These are phyloP conservation scores for Alternaria postmessia DNA, from an alignment of 2,329 filamentous ascomycete species.

Conservation along the genomic window DNA sequence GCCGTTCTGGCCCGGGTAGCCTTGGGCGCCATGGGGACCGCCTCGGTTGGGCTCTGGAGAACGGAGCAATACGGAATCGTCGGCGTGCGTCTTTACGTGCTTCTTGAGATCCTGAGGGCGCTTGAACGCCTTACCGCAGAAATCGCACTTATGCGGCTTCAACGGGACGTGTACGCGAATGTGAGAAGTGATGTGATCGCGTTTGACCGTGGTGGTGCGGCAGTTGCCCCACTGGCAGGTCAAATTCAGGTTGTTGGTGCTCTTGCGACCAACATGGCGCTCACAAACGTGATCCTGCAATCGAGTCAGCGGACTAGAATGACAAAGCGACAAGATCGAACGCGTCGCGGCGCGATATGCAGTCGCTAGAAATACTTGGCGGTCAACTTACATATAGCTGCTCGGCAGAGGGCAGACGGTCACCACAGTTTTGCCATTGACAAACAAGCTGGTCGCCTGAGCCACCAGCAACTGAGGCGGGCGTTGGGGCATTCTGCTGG, in stretches of 20 bases:
- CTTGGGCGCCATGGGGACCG: conserved; percentile 46
- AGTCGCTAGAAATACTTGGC: not conserved
- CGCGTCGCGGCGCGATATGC: not conserved
- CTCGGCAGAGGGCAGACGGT: conserved; percentile 66
- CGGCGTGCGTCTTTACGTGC: conserved; percentile 98
- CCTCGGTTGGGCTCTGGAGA: conserved; percentile 67
- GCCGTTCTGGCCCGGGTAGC: conserved; percentile 47
- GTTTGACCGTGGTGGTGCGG: conserved; percentile 96
- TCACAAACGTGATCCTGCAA: conserved; percentile 94
- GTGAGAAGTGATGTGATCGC: conserved; percentile 98
- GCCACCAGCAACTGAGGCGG: conserved; percentile 39
- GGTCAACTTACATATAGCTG: conserved; percentile 65
- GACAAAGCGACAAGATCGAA: not conserved
- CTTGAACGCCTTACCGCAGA: conserved; percentile 99
- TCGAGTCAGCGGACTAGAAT: conserved; percentile 18
- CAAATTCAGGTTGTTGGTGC: conserved; percentile 97
- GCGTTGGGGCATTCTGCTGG: conserved; percentile 44
- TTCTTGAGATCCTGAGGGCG: conserved; percentile 98
- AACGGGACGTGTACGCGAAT: conserved; percentile 98
- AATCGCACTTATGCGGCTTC: conserved; percentile 99
- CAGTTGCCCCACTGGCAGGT: conserved; percentile 98
- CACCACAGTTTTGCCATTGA: conserved; percentile 70
- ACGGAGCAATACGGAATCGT: conserved; percentile 81
- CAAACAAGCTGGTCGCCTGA: conserved; percentile 60
- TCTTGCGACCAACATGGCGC: conserved; percentile 97